Conservation (phyloP, 1,284 basidiomycete species). For the Kwoniella shivajii region DNA sequence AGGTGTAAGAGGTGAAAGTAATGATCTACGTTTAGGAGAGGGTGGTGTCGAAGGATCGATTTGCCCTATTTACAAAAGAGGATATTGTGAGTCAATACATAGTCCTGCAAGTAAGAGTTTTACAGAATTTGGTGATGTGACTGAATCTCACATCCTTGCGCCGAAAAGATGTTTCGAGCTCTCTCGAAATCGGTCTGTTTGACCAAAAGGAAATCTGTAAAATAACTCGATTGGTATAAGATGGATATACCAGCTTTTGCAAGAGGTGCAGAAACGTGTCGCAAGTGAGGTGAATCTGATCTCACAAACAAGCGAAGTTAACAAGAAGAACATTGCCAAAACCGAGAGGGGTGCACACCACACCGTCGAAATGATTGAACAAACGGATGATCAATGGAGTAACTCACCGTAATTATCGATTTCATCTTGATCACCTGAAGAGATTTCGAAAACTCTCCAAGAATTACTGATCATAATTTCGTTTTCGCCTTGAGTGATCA, state of each 20-base stretch:
- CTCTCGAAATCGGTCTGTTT: constrained; percentile 41
- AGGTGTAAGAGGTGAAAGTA: constrained; percentile 19
- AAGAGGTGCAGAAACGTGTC: constrained; percentile 74
- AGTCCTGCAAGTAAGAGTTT: no score
- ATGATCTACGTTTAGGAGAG: constrained; percentile 28
- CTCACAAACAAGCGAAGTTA: neutral
- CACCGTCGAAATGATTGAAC: neutral
- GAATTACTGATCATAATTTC: constrained; percentile 36
- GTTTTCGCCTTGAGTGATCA: constrained; percentile 5
- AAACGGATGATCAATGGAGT: neutral
- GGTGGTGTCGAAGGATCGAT: constrained; percentile 24
- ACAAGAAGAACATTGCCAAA: no score
- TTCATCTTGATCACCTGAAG: constrained; percentile 36
- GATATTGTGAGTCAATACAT: neutral
- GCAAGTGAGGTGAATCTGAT: constrained; percentile 57
- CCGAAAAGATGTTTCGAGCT: constrained; percentile 37
- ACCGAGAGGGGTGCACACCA: no score
- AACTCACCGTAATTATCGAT: constrained; percentile 42
- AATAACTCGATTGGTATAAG: constrained; percentile 80
- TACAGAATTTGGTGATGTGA: no score
- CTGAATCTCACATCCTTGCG: constrained; percentile 43
- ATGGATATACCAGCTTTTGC: constrained; percentile 79
- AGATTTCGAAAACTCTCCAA: constrained; percentile 51
- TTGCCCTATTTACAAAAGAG: constrained; percentile 26
- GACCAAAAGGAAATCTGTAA: constrained; percentile 78